Percentiles rank a stretch among this genome's conserved stretches.
Conservation (phyloP, 2,329 filamentous ascomycete genomes). For the Fusarium avenaceum region DNA sequence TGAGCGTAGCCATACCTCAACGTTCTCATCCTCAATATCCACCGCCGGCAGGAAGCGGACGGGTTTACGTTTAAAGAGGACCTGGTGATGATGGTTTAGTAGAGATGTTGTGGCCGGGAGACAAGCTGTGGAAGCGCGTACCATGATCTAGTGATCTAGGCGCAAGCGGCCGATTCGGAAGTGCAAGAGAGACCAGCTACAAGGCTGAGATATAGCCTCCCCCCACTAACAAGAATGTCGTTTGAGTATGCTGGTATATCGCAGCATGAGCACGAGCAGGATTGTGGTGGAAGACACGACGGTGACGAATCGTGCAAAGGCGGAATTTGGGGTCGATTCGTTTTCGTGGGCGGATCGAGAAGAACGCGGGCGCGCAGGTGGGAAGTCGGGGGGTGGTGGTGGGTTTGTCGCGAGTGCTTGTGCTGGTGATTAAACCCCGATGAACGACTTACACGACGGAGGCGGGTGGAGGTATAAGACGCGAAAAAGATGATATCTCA, state of each 20-base stretch:
- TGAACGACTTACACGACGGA: conserved; percentile 53
- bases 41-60: conserved; percentile 83
- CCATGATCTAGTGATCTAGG: conserved; percentile 41
- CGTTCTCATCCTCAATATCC: conserved; percentile 81
- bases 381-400: conserved; percentile 42
- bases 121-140: conserved; percentile 24
- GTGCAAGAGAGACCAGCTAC: conserved; percentile 41
- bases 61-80: conserved; percentile 95
- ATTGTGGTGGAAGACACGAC: conserved; percentile 26
- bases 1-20: conserved; percentile 72
- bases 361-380: conserved; percentile 43
- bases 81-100: conserved; percentile 64
- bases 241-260: conserved; percentile 24
- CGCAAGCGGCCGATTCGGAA: conserved; percentile 35
- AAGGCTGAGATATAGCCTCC: conserved; percentile 48
- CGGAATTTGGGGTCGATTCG: conserved; percentile 31
- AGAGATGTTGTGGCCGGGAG: conserved; percentile 8
- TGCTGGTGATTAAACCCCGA: conserved; percentile 13
- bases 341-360: conserved; percentile 34
- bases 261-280: conserved; percentile 40
- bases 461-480: conserved; percentile 26
- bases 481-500: conserved; percentile 37
- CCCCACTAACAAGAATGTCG: conserved; percentile 48
- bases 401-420: conserved; percentile 19
- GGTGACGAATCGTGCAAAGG: conserved; percentile 26